Percentiles rank a stretch among this genome's conserved stretches.
Conservation (phyloP, 805 yeast species). For the Metschnikowia matae region DNA sequence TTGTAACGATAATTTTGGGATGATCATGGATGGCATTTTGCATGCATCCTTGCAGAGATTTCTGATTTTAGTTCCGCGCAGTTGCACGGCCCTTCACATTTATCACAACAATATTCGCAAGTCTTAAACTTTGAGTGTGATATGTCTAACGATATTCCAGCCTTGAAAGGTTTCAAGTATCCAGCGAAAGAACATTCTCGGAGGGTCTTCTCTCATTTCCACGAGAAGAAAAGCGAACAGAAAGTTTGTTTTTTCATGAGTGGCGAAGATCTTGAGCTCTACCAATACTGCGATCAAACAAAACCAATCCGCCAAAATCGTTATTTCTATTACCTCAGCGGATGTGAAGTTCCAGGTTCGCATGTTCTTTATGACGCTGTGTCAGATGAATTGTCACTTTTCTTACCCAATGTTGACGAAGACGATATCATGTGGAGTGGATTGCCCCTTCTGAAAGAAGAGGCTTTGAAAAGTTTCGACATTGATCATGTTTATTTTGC, state of each 20-base stretch:
- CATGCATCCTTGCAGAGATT: neutral
- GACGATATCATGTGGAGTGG: conserved; percentile 99
- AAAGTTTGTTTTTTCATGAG: conserved; percentile 48
- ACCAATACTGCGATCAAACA: conserved; percentile 76
- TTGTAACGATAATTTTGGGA: neutral
- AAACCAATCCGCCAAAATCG: conserved; percentile 84
- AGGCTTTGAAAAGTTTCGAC: conserved; percentile 64
- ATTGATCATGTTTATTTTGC: conserved; percentile 77
- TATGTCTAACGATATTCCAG: conserved; percentile 3
- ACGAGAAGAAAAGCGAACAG: conserved; percentile 20
- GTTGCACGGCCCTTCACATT: neutral
- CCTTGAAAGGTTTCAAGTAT: conserved; percentile 43
- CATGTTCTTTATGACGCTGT: conserved; percentile 56
- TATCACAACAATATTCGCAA: neutral
- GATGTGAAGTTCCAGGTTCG: conserved; percentile 76
- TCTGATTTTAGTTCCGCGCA: neutral
- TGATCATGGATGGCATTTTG: neutral
- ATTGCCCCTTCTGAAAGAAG: conserved; percentile 62
- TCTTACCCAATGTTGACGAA: conserved; percentile 75
- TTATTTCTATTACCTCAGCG: conserved; percentile 83
- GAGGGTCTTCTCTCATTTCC: conserved; percentile 43
- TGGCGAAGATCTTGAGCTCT: conserved; percentile 55
- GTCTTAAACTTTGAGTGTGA: neutral
- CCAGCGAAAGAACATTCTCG: conserved; percentile 80
- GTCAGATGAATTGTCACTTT: conserved; percentile 59